A percentile compares a stretch with the other conserved stretches of the same genome.
Conservation (phyloP, 768 basidiomycete species). For the Boletus bicolor region DNA sequence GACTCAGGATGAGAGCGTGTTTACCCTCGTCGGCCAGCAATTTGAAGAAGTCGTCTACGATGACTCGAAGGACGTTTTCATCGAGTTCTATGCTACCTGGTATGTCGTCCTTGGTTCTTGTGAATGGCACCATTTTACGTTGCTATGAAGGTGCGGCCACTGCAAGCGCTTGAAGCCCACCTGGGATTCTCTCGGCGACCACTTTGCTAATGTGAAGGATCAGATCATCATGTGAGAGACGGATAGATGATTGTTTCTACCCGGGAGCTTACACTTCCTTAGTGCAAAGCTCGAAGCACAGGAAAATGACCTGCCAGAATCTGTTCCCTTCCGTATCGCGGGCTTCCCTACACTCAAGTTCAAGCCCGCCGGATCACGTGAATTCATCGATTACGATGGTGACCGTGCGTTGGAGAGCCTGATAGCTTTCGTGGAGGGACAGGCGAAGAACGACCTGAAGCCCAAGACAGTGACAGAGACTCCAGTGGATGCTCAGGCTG, state of each 20-base stretch:
- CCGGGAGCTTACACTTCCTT: constrained; percentile 10
- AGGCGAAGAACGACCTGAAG: constrained; percentile 71
- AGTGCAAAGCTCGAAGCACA: constrained; percentile 96
- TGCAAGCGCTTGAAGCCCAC: constrained; percentile 95
- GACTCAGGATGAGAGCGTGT: constrained; percentile 78
- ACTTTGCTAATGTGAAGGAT: constrained; percentile 73
- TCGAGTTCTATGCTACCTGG: constrained; percentile 98
- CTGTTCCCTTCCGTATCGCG: constrained; percentile 79
- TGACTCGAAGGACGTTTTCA: constrained; percentile 88
- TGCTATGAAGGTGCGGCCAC: constrained; percentile 70
- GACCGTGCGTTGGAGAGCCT: constrained; percentile 86
- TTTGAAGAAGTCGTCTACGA: constrained; percentile 87
- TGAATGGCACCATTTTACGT: neutral
- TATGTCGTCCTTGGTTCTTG: constrained; percentile 37
- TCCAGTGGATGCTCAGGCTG: constrained; percentile 21
- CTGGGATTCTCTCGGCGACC: constrained; percentile 89
- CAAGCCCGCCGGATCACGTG: constrained; percentile 81
- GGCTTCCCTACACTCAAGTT: constrained; percentile 98
- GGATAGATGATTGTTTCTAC: neutral
- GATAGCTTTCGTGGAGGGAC: constrained; percentile 76
- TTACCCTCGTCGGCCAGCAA: constrained; percentile 79
- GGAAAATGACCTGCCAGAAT: constrained; percentile 92
- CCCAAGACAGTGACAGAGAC: constrained; percentile 27
- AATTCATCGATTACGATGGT: constrained; percentile 93
- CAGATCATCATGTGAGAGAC: constrained; percentile 68